These are phyloP conservation scores for Solanum chmielewskii DNA, from an alignment of 257 asterid species.

Conservation along the genomic window DNA sequence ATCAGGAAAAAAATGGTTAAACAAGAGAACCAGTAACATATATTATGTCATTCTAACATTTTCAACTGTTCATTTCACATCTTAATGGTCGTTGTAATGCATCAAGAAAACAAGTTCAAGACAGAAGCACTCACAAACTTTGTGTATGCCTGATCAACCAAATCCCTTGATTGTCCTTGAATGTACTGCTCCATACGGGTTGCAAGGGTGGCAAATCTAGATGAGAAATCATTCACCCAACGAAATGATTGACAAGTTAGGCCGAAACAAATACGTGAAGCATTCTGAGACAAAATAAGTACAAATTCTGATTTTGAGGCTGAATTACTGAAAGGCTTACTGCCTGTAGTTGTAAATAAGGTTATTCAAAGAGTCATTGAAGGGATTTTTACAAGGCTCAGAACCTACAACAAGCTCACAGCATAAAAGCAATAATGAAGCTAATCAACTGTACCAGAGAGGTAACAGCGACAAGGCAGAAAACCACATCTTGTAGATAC, in stretches of 20 bases:
- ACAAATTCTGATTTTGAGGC: not conserved
- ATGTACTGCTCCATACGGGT: constrained; percentile 99
- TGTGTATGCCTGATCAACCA: constrained; percentile 95
- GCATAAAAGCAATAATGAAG: not conserved
- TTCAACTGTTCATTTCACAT: not conserved
- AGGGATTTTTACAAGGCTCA: not conserved
- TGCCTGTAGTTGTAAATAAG: not conserved
- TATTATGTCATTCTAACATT: not conserved
- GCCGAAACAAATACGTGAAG: not conserved
- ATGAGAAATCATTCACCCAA: not conserved
- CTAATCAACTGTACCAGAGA: not conserved
- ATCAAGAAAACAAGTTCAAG: not conserved
- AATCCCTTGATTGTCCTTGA: constrained; percentile 95
- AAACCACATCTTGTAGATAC: not conserved
- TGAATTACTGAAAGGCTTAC: not conserved
- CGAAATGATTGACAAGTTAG: not conserved
- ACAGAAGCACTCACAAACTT: constrained; percentile 54
- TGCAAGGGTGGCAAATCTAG: constrained; percentile 86
- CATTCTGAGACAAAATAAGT: not conserved
- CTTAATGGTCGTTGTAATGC: not conserved
- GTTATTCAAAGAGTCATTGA: not conserved
- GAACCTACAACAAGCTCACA: not conserved
- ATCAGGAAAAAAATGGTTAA: not conserved
- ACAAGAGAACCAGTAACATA: not conserved
- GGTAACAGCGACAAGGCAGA: not conserved